Conservation (phyloP, 2,329 filamentous ascomycete species). For the Zymoseptoria pseudotritici region DNA sequence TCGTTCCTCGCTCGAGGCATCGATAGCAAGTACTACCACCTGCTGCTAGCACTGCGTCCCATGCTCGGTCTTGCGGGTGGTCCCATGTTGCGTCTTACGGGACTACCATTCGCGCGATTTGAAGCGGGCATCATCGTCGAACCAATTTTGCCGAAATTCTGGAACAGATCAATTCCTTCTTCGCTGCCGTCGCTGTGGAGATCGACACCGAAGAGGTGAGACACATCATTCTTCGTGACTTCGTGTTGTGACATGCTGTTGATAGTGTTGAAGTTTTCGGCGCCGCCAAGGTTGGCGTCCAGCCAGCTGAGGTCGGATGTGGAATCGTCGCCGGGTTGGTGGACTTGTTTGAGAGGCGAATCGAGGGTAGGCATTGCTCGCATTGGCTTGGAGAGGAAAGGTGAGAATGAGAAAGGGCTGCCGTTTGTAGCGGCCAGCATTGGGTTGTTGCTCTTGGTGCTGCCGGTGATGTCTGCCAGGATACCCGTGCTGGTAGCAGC, state of each 20-base stretch:
- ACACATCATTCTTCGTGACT: slow-evolving; percentile 36
- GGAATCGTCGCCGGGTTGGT: slow-evolving; percentile 15
- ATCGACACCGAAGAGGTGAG: slow-evolving; percentile 49
- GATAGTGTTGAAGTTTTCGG: slow-evolving; percentile 18
- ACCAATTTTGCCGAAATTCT: slow-evolving; percentile 70
- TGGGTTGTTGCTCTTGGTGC: slow-evolving; percentile 43
- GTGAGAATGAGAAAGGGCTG: slow-evolving; percentile 27
- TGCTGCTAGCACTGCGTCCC: slow-evolving; percentile 24
- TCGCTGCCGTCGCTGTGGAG: slow-evolving; percentile 53
- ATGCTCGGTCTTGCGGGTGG: slow-evolving; percentile 23
- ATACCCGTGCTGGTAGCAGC: slow-evolving; percentile 55
- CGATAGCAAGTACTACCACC: slow-evolving; percentile 20
- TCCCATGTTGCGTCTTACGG: slow-evolving; percentile 25
- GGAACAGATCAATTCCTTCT: slow-evolving; percentile 61
- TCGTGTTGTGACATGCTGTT: slow-evolving; percentile 1
- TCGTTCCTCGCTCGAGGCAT: not conserved
- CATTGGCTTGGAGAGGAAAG: slow-evolving; percentile 20
- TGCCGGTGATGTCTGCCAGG: slow-evolving; percentile 54
- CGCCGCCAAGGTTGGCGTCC: slow-evolving; percentile 14
- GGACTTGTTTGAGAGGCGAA: slow-evolving; percentile 28
- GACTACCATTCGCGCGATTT: slow-evolving; percentile 26
- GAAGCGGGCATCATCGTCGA: slow-evolving; percentile 15
- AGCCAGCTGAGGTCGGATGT: slow-evolving; percentile 21
- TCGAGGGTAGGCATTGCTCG: slow-evolving; percentile 21
- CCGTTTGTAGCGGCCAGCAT: slow-evolving; percentile 19